phyloP scores from a whole-genome alignment of 352 stramenopile species.

The Phytophthora meadii region DNA sequence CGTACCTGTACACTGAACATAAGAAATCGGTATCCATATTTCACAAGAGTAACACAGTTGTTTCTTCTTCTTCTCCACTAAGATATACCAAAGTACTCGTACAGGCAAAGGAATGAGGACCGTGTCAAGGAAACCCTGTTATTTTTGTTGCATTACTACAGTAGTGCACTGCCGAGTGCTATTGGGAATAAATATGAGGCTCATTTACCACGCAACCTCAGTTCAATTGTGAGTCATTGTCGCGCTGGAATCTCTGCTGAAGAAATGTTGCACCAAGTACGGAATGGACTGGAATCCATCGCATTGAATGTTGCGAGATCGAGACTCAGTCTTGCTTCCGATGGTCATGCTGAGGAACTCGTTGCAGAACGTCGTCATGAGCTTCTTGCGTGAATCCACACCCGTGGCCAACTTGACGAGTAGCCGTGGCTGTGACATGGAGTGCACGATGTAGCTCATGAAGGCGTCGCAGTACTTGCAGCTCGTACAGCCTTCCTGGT shows the following conservation, averaged over 20 bases:
- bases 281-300: conserved; percentile 52
- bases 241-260: conserved; percentile 19
- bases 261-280: conserved; percentile 53
- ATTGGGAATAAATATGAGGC: too few species aligned
- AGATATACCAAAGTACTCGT: too few species aligned
- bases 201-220: conserved; percentile 10
- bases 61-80: too few species aligned
- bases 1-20: not conserved
- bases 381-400: conserved; percentile 46
- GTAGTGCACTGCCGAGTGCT: too few species aligned
- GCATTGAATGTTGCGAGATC: conserved; percentile 36
- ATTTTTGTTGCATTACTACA: too few species aligned
- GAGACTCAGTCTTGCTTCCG: conserved; percentile 36
- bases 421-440: conserved; percentile 56
- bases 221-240: conserved; percentile 29
- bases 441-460: conserved; percentile 65
- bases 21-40: not conserved
- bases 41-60: too few species aligned
- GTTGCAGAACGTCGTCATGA: conserved; percentile 60
- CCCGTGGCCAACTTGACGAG: conserved; percentile 50
- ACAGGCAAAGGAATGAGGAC: too few species aligned
- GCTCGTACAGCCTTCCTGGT: conserved; percentile 24
- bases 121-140: too few species aligned
- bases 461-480: conserved; percentile 60
- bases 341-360: conserved; percentile 53